Evolutionary conservation across 2,329 filamentous ascomycete species (phyloP).

Genomic region (Pyricularia grisea): DNA sequence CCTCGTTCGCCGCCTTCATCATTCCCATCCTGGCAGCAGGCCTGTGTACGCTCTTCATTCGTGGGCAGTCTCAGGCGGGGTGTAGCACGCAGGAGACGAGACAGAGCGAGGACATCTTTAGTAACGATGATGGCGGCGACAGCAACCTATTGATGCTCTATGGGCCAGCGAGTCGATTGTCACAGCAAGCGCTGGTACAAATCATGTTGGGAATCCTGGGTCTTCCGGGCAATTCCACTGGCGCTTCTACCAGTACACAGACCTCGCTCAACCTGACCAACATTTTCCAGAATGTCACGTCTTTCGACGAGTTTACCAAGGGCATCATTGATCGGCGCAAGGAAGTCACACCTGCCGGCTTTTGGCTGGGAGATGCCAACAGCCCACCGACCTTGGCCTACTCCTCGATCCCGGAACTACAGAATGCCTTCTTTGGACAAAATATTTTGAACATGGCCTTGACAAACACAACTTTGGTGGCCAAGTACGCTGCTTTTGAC

Average conservation of each 20-base stretch:
- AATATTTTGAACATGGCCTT: constrained; percentile 59
- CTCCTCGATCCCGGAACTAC: constrained; percentile 49
- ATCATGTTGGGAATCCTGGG: constrained; percentile 32
- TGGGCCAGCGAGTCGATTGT: background rate
- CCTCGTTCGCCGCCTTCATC: constrained; percentile 63
- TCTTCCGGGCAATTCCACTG: background rate
- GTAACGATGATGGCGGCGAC: constrained; percentile 19
- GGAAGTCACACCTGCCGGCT: constrained; percentile 66
- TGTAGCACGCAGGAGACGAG: constrained; percentile 43
- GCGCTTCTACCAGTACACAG: background rate
- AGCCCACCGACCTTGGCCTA: constrained; percentile 57
- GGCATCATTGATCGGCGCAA: constrained; percentile 54
- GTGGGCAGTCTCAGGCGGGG: constrained; percentile 37
- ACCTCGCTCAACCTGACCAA: constrained; percentile 2
- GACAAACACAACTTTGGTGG: constrained; percentile 58
- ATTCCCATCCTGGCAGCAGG: constrained; percentile 74
- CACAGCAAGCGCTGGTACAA: constrained; percentile 12
- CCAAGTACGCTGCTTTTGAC: constrained; percentile 67
- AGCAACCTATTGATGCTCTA: background rate
- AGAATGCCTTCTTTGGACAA: constrained; percentile 51
- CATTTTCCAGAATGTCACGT: constrained; percentile 43
- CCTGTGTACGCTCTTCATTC: constrained; percentile 68
- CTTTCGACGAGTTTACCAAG: constrained; percentile 57
- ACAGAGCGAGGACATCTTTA: constrained; percentile 14
- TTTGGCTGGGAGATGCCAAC: constrained; percentile 60